phyloP scores from a whole-genome alignment of 2,329 filamentous ascomycete genomes.

The Trichophyton rubrum region DNA sequence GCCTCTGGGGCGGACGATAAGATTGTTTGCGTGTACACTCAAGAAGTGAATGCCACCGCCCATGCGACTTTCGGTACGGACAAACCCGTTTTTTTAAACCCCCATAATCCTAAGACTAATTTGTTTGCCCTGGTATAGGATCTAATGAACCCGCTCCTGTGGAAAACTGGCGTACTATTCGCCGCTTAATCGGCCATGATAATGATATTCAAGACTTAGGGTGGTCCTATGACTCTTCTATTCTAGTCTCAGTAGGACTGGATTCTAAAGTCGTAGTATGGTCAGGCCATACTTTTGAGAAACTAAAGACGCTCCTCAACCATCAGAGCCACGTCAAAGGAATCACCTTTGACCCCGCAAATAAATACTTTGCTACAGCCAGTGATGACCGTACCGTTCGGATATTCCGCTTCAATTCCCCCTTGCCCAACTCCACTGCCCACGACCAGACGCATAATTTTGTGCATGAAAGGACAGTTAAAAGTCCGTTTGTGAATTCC shows the following conservation, averaged over 20 bases:
- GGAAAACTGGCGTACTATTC: conserved; percentile 95
- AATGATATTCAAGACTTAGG: conserved; percentile 97
- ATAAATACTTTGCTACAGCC: conserved; percentile 97
- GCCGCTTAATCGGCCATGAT: conserved; percentile 87
- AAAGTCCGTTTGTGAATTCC: conserved; percentile 73
- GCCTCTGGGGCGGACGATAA: conserved; percentile 97
- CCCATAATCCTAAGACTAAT: not conserved
- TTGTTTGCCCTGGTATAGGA: conserved; percentile 34
- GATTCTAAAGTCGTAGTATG: conserved; percentile 98
- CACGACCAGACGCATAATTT: conserved; percentile 98
- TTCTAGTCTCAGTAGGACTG: conserved; percentile 86
- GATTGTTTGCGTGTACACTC: conserved; percentile 91
- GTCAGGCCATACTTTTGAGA: conserved; percentile 97
- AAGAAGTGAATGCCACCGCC: conserved; percentile 69
- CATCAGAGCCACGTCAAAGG: conserved; percentile 98
- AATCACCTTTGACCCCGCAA: conserved; percentile 94
- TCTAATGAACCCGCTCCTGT: conserved; percentile 82
- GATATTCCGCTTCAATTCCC: conserved; percentile 87
- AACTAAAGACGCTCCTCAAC: conserved; percentile 81
- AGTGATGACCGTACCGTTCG: conserved; percentile 96
- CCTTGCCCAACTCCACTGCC: conserved; percentile 77
- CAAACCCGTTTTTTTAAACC: not conserved
- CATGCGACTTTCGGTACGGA: conserved; percentile 63
- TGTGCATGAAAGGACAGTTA: conserved; percentile 82
- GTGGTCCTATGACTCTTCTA: conserved; percentile 92